Evolutionary conservation across 208 protist species (phyloP).

Genomic region (Crithidia fasciculata): DNA sequence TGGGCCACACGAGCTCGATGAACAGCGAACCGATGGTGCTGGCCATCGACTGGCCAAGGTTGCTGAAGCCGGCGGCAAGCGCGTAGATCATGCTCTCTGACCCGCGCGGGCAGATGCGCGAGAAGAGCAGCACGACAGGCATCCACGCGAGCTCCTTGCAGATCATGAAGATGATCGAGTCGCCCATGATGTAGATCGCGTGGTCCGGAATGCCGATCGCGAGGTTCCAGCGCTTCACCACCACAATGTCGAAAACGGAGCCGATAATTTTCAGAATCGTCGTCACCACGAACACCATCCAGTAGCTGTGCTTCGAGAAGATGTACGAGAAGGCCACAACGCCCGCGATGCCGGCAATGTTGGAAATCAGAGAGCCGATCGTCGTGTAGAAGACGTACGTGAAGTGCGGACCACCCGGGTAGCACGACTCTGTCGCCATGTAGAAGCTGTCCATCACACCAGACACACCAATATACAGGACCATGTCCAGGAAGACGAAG

Average conservation of each 20-base stretch:
- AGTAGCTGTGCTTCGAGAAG: constrained; percentile 54
- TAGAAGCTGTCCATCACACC: constrained; percentile 53
- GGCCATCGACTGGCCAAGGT: constrained; percentile 57
- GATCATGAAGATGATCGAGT: constrained; percentile 66
- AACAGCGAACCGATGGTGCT: constrained; percentile 52
- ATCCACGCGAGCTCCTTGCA: constrained; percentile 67
- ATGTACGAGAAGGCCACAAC: constrained; percentile 47
- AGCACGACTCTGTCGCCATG: constrained; percentile 29
- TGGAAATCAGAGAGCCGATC: constrained; percentile 49
- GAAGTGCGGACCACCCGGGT: constrained; percentile 50
- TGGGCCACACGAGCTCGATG: constrained; percentile 50
- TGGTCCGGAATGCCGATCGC: constrained; percentile 49
- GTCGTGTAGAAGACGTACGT: constrained; percentile 55
- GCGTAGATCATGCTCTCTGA: constrained; percentile 78
- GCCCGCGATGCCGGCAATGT: constrained; percentile 36
- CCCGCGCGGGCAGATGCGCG: constrained; percentile 71
- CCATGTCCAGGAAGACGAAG: constrained; percentile 45
- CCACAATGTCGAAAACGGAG: constrained; percentile 72
- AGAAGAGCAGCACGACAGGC: constrained; percentile 71
- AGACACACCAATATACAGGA: constrained; percentile 52
- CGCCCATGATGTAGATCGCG: constrained; percentile 71
- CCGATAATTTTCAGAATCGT: constrained; percentile 42
- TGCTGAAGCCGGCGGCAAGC: constrained; percentile 65
- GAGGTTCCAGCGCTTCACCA: constrained; percentile 72
- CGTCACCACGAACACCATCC: constrained; percentile 49